Conservation (phyloP, 2,329 filamentous ascomycete genomes). For the Hortaea werneckii region DNA sequence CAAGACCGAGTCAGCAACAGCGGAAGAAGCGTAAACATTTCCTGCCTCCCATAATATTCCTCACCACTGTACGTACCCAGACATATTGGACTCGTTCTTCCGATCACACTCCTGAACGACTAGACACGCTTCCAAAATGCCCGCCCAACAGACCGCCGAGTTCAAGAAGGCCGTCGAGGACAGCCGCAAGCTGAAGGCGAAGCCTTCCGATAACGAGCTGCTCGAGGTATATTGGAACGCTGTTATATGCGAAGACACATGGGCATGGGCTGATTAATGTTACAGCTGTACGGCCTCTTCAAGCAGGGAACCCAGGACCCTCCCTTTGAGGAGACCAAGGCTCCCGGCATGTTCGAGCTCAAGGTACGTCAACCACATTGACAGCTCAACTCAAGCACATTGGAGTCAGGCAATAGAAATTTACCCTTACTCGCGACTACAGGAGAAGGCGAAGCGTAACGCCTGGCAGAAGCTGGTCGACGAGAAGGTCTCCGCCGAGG, state of each 20-base stretch:
- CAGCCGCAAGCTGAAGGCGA: conserved; percentile 56
- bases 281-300: conserved; percentile 45
- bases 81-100: too few relatives aligned
- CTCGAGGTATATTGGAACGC: conserved; percentile 39
- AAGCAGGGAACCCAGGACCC: conserved; percentile 34
- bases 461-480: conserved; percentile 66
- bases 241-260: background rate
- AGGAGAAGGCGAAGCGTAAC: conserved; percentile 63
- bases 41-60: too few relatives aligned
- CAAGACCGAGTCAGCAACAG: too few relatives aligned
- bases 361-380: conserved; percentile 40
- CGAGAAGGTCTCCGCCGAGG: conserved; percentile 48
- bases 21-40: too few relatives aligned
- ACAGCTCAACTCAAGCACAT: background rate
- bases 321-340: conserved; percentile 28
- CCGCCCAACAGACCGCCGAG: conserved; percentile 43
- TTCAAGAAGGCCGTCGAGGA: conserved; percentile 69
- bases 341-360: conserved; percentile 61
- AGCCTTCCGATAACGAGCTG: conserved; percentile 55
- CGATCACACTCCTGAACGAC: too few relatives aligned
- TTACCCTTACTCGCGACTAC: background rate
- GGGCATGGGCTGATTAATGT: conserved; percentile 4
- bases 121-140: conserved; percentile 3
- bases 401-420: too few relatives aligned
- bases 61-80: too few relatives aligned